Percentiles rank a stretch among this genome's conserved stretches.
phyloP scores from a whole-genome alignment of 1,139 yeast species.

The Wickerhamomyces sp. region DNA sequence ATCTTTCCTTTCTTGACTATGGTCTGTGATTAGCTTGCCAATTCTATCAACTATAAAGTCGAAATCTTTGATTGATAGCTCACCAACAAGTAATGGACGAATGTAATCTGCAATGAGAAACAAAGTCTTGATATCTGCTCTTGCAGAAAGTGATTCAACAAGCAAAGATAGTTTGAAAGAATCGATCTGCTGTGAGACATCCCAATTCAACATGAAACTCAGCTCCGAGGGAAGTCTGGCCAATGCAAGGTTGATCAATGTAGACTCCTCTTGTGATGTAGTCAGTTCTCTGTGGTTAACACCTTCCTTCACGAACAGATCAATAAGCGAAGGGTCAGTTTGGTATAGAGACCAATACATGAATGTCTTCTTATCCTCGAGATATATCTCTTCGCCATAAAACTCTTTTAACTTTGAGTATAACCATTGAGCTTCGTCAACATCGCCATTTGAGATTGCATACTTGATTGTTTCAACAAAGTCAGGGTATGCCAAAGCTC shows the following conservation, averaged over 20 bases:
- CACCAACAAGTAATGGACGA: neutral
- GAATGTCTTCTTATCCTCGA: constrained; percentile 15
- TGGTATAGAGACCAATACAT: no score
- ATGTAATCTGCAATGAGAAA: constrained; percentile 1
- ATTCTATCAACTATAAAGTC: constrained; percentile 8
- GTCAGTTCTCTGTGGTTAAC: no score
- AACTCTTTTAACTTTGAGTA: constrained; percentile 3
- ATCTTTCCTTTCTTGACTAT: constrained; percentile 7
- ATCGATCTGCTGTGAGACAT: neutral
- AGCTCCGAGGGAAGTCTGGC: neutral
- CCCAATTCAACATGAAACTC: neutral
- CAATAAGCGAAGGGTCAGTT: no score
- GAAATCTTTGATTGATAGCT: constrained; percentile 8
- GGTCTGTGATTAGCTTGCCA: constrained; percentile 3
- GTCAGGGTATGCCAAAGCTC: no score
- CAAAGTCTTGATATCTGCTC: neutral
- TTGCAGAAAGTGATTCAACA: constrained; percentile 2
- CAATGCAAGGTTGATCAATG: neutral
- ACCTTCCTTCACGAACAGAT: no score
- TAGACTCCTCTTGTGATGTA: neutral
- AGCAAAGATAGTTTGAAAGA: constrained; percentile 1
- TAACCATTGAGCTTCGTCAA: constrained; percentile 6
- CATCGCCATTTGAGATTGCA: constrained; percentile 8
- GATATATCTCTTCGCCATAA: constrained; percentile 4
- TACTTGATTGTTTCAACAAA: constrained; percentile 11